These are phyloP conservation scores for Chondrus crispus DNA, from an alignment of 23 red algal species.

Conservation along the genomic window DNA sequence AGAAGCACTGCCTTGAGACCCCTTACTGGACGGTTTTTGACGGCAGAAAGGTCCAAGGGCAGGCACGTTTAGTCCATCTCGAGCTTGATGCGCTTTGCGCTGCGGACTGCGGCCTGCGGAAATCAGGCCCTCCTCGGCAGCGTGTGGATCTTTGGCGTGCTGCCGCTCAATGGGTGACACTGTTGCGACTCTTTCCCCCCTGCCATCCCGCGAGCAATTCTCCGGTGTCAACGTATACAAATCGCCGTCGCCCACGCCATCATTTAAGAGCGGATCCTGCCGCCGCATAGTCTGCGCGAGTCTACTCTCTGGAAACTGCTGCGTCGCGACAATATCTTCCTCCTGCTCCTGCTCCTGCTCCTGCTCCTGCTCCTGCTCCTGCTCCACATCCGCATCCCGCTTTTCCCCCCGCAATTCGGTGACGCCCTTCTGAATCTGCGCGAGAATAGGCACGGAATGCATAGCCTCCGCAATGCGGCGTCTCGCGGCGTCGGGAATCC, in stretches of 20 bases:
- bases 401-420: too few relatives aligned
- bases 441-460: conserved; percentile 47
- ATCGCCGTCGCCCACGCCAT: background rate
- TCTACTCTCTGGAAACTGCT: background rate
- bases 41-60: too few relatives aligned
- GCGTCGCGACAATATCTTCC: background rate
- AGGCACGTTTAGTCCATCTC: too few relatives aligned
- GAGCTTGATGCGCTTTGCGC: too few relatives aligned
- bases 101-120: background rate
- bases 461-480: conserved; percentile 61
- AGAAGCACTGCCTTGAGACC: background rate
- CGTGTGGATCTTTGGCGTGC: background rate
- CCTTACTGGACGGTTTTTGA: too few relatives aligned
- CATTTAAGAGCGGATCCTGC: background rate
- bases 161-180: too few relatives aligned
- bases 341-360: background rate
- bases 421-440: too few relatives aligned
- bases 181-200: background rate
- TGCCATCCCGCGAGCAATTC: too few relatives aligned
- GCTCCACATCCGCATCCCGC: too few relatives aligned
- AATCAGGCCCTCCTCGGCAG: background rate
- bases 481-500: conserved; percentile 53
- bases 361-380: background rate
- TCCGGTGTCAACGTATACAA: too few relatives aligned
- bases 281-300: background rate